Base-by-base conservation (phyloP, 768 basidiomycete species). In the Termitomyces sp. region DNA sequence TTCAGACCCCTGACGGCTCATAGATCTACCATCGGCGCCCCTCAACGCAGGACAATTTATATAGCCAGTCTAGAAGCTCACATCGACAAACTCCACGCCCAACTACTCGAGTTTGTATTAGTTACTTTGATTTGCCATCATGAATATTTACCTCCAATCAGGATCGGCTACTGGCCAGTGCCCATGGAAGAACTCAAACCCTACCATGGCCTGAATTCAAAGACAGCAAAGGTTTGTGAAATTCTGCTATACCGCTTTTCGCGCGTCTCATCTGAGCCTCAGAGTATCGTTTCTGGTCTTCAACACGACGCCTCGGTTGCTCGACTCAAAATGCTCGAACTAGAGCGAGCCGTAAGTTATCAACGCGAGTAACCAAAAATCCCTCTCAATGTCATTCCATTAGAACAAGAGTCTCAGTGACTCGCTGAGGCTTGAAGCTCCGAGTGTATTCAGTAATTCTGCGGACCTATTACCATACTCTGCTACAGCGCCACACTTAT, bases 211-310 rank as follows among this genome's bases (percentile, higher is more conserved):
- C 74, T 90, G n/a, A 88, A 90, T 65, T 83, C 81, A 24, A 90
- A 85, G 69, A 89, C 86, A 0, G 87, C 86, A 53, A 90, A 88
- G 79, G 88, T 87, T 35, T 35, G 7, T 1, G 0, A 18, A 46
- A 65, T 40, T 40, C 24, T 32, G 18, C 2, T 38, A 2, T 35
- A n/a, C 45, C 36, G 30, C 54, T 9, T 20, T 3, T 26, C 12
- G 8, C 16, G 46, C n/a, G 40, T 33, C 50, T 57, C 33, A 38
- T 57, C 26, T 50, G 47, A 16, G 13, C 22, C 28, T 7, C 60
- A 90, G 88, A 87, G 86, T 61, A 88, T 88, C 83, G 84, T 90
- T 4, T 77, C 87, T 0, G 84, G 84, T 26, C 76, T 90, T 6
- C 85, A 88, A 51, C 79, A 86, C 65, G 88, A 90, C 60, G 76